Evolutionary conservation across 1,284 basidiomycete genomes (phyloP), one percentile per base, ranked within the genome.

Genomic region (Moesziomyces sp.): DNA sequence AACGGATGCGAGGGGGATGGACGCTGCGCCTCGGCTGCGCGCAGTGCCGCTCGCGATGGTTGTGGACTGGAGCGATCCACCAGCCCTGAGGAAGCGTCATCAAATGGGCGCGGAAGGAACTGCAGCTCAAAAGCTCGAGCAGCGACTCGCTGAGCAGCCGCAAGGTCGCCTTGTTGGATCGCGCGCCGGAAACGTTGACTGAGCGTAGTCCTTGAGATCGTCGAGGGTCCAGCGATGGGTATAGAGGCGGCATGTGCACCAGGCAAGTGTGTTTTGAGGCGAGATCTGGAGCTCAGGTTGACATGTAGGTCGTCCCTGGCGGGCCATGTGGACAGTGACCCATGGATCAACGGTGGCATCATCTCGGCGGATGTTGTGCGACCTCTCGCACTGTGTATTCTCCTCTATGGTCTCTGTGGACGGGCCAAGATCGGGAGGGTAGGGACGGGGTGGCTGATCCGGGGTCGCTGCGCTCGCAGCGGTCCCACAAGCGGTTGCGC

Each of bases 111-210:
- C 3, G 58, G 47, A 2, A 52, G 43, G 16, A 48, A 40, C 21
- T 73, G 68, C 1, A 66, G 57, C 30, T 72, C 61, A 26, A 67
- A 61, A 5, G 71, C 70, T 28, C 59, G 48, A 1, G 58, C 65
- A 14, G 69, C 62, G 14, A 79, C 60, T 9, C 68, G 60, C 50
- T 63, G 60, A 8, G 77, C 77, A 4, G 56, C 30, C 23, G 52
- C 21, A 8, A 79, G 66, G 46, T 79, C 76, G 45, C 65, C 61
- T 21, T 72, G 54, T 24, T 76, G 74, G 33, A 79, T 60, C 4
- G 77, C 76, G 3, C 74, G 54, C 19, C 76, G 51, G 43, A 79
- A 79, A 3, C 77, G 72, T 51, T 78, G 76, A 21, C 73, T 65
- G 21, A 79, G 54, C 3, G 69, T 61, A n/a, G 69, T 76, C 5